Conservation (phyloP, 345 rosid genomes). For the Aethionema arabicum region DNA sequence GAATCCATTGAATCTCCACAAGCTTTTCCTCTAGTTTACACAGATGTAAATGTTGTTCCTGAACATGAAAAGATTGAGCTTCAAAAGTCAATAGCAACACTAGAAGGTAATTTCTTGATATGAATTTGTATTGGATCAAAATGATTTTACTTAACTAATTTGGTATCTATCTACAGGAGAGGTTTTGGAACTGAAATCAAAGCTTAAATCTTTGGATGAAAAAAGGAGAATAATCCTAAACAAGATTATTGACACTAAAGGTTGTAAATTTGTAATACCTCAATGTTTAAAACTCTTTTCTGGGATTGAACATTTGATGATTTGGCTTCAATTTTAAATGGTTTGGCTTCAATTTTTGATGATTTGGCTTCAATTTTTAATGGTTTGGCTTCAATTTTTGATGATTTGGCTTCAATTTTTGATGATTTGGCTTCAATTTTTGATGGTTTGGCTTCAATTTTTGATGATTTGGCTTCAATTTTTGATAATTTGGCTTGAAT, state of each 20-base stretch:
- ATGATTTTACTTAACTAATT: constrained; percentile 15
- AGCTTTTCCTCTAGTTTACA: constrained; percentile 40
- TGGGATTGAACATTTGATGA: constrained; percentile 1
- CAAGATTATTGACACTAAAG: constrained; percentile 74
- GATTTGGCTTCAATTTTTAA: constrained; percentile 21
- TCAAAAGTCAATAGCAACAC: constrained; percentile 50
- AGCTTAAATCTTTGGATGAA: constrained; percentile 59
- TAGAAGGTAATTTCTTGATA: constrained; percentile 51
- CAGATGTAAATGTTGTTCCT: constrained; percentile 75
- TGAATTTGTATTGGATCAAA: constrained; percentile 2
- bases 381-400: constrained; percentile 28
- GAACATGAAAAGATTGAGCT: constrained; percentile 72
- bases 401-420: constrained; percentile 15
- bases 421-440: constrained; percentile 23
- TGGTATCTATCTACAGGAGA: constrained; percentile 47
- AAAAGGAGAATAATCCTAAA: constrained; percentile 64
- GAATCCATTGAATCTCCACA: constrained; percentile 47
- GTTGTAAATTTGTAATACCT: constrained; percentile 56
- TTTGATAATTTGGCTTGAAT: constrained; percentile 18
- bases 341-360: constrained; percentile 16
- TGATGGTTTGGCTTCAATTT: constrained; percentile 18
- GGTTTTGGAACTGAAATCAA: constrained; percentile 51
- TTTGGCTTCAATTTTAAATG: constrained; percentile 20
- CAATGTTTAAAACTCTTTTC: constrained; percentile 17
- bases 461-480: constrained; percentile 13